A percentile compares a stretch with the other conserved stretches of the same genome.
Conservation (phyloP, 2,329 filamentous ascomycete species). For the Xenoacremonium recifei region DNA sequence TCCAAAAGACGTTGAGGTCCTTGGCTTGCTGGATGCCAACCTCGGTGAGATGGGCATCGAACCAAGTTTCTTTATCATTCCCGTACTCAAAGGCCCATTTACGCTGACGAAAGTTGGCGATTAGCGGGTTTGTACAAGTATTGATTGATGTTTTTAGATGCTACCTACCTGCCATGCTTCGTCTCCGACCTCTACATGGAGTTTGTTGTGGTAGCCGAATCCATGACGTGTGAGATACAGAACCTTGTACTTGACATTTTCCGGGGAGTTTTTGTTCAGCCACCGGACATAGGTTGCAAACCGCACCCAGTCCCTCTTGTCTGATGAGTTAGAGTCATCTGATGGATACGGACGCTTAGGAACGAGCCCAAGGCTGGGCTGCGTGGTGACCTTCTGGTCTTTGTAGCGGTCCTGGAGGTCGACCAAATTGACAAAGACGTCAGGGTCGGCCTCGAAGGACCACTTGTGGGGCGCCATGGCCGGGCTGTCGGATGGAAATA, state of each 20-base stretch:
- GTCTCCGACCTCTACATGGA: conserved; percentile 55
- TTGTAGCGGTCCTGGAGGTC: conserved; percentile 26
- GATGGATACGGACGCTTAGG: conserved; percentile 44
- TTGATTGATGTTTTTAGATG: not conserved
- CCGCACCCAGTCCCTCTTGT: conserved; percentile 51
- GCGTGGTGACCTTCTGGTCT: conserved; percentile 34
- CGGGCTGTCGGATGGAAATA: conserved; percentile 1
- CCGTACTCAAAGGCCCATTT: conserved; percentile 39
- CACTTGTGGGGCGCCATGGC: conserved; percentile 15
- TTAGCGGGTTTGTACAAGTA: too few species aligned
- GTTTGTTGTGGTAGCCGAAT: conserved; percentile 48
- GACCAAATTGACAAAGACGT: conserved; percentile 44
- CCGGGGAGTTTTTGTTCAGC: conserved; percentile 41
- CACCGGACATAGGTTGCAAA: conserved; percentile 46
- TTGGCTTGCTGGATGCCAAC: conserved; percentile 53
- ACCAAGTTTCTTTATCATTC: conserved; percentile 37
- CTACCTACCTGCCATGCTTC: conserved; percentile 52
- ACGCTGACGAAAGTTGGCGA: too few species aligned
- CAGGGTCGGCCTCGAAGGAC: conserved; percentile 24
- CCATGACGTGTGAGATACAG: conserved; percentile 57
- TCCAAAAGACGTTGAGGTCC: conserved; percentile 52
- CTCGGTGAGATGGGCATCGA: conserved; percentile 49
- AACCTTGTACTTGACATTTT: conserved; percentile 51
- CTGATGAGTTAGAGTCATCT: conserved; percentile 27
- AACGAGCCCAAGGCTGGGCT: conserved; percentile 53